phyloP scores from a whole-genome alignment of 768 basidiomycete species.

The Exsudoporus frostii region DNA sequence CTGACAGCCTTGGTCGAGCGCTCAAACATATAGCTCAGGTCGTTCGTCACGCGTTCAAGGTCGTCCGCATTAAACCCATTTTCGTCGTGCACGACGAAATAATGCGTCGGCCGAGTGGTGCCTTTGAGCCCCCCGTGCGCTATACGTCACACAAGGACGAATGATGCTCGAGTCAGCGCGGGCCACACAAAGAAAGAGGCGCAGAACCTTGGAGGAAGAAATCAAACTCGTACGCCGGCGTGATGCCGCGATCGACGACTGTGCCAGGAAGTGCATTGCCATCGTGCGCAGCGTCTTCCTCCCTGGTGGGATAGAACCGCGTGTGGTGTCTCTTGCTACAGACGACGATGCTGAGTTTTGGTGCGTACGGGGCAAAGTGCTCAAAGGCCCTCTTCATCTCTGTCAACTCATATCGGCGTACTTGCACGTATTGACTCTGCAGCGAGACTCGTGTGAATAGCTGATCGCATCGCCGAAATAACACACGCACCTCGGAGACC shows the following conservation, averaged over 20 bases:
- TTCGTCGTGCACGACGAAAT: slow-evolving; percentile 55
- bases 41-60: slow-evolving; percentile 49
- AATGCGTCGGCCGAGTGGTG: slow-evolving; percentile 50
- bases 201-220: slow-evolving; percentile 49
- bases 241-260: slow-evolving; percentile 54
- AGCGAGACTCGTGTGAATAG: not conserved
- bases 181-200: not conserved
- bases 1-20: slow-evolving; percentile 50
- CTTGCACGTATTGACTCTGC: slow-evolving; percentile 47
- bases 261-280: slow-evolving; percentile 55
- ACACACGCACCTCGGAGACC: slow-evolving; percentile 62
- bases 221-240: slow-evolving; percentile 51
- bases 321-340: slow-evolving; percentile 58
- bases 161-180: not conserved
- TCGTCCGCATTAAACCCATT: slow-evolving; percentile 46
- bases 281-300: slow-evolving; percentile 35
- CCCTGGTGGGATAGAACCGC: slow-evolving; percentile 49
- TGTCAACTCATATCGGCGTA: slow-evolving; percentile 41
- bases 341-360: slow-evolving; percentile 50
- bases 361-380: slow-evolving; percentile 41
- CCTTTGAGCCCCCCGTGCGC: slow-evolving; percentile 43
- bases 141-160: not conserved
- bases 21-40: slow-evolving; percentile 54
- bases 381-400: slow-evolving; percentile 40
- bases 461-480: not conserved